phyloP scores from a whole-genome alignment of 2,329 filamentous ascomycete genomes.

The Trichothecium roseum region DNA sequence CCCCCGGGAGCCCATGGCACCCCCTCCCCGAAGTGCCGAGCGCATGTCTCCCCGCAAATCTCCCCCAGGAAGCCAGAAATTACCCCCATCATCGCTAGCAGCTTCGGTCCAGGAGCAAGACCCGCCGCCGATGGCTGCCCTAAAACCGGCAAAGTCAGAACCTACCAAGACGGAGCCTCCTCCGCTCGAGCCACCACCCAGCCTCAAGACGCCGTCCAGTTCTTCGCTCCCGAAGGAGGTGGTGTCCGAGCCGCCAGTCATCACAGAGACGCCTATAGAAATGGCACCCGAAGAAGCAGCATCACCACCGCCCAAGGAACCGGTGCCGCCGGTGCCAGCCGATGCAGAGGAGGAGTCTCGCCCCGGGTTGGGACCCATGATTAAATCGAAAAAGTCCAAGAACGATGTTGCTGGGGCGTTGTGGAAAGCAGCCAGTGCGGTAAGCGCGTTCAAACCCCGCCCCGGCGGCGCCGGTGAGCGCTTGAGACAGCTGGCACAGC shows the following conservation, averaged over 20 bases:
- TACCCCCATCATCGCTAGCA: constrained; percentile 16
- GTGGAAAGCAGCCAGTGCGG: constrained; percentile 67
- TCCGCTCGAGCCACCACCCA: not conserved
- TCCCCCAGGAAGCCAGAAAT: too few species aligned
- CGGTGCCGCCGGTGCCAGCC: constrained; percentile 9
- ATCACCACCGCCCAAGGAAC: constrained; percentile 6
- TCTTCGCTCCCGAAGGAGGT: constrained; percentile 12
- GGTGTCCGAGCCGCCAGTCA: constrained; percentile 9
- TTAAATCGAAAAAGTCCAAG: constrained; percentile 66
- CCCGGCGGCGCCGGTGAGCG: constrained; percentile 79
- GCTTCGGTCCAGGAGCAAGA: constrained; percentile 17
- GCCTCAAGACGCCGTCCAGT: constrained; percentile 11
- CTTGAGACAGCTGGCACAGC: constrained; percentile 42
- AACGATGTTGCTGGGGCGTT: constrained; percentile 66
- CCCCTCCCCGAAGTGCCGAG: constrained; percentile 40
- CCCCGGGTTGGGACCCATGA: constrained; percentile 85
- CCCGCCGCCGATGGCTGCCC: constrained; percentile 5
- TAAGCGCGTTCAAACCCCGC: constrained; percentile 70
- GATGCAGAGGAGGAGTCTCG: constrained; percentile 26
- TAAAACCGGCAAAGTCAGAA: not conserved
- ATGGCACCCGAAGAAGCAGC: constrained; percentile 10
- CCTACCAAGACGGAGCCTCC: not conserved
- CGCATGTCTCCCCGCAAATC: constrained; percentile 34
- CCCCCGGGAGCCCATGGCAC: constrained; percentile 28
- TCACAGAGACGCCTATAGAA: constrained; percentile 14